Evolutionary conservation across 148 eudicot genomes (phyloP).

Genomic region (Rhododendron simsii): DNA sequence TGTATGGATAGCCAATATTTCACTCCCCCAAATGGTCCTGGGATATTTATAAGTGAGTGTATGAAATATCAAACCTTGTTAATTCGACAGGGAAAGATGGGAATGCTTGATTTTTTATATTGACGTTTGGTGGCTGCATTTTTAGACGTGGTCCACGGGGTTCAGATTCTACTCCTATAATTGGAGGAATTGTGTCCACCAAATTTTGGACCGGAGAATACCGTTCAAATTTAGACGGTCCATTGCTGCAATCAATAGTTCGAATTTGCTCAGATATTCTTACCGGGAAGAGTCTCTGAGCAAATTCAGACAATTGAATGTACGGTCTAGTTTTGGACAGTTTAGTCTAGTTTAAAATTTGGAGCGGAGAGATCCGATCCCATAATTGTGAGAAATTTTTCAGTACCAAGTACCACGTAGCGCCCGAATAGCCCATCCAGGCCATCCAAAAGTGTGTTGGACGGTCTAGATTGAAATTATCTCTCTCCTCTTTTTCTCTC

Average conservation of each 20-base stretch:
- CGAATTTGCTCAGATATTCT: no score
- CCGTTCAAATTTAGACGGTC: no score
- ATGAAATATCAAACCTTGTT: not conserved
- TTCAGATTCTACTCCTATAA: not conserved
- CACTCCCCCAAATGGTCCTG: not conserved
- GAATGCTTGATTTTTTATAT: not conserved
- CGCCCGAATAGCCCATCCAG: no score
- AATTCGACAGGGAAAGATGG: not conserved
- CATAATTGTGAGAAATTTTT: not conserved
- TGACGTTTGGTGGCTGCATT: not conserved
- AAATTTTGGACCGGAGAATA: not conserved
- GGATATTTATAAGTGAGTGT: not conserved
- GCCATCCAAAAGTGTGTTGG: no score
- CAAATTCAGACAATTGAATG: not conserved
- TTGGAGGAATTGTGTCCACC: not conserved
- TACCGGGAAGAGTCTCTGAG: not conserved
- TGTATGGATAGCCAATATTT: not conserved
- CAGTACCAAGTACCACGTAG: no score
- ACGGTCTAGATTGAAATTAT: fast-evolving
- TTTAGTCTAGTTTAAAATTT: not conserved
- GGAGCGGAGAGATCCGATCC: not conserved
- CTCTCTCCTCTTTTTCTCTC: no score
- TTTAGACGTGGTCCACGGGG: not conserved
- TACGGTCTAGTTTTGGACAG: not conserved
- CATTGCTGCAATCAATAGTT: not conserved